A percentile compares a stretch with the other conserved stretches of the same genome.
phyloP scores from a whole-genome alignment of 108 stramenopile genomes.

The Cyclotella atomus region DNA sequence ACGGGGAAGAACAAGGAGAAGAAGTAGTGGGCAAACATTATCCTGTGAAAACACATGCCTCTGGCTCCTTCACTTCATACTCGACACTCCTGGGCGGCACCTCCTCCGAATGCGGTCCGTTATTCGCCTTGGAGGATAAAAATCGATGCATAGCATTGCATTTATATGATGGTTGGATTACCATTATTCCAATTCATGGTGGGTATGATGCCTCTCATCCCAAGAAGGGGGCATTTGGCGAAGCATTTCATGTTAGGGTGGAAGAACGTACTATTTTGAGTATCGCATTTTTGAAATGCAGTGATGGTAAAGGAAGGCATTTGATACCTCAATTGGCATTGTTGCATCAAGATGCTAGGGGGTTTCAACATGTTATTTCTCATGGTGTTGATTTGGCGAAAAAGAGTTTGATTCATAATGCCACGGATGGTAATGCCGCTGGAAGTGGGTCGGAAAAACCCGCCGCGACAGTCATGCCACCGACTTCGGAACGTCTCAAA shows the following conservation, averaged over 20 bases:
- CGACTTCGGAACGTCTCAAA: conserved; percentile 27
- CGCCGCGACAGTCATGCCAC: conserved; percentile 29
- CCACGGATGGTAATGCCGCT: conserved; percentile 5
- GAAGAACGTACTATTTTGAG: conserved; percentile 74
- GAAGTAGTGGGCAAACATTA: conserved; percentile 32
- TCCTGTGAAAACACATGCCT: conserved; percentile 55
- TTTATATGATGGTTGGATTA: conserved; percentile 74
- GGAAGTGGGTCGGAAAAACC: neutral
- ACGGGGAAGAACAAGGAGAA: too few species aligned
- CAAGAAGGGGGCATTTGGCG: conserved; percentile 44
- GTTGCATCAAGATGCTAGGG: conserved; percentile 78
- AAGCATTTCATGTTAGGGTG: conserved; percentile 74
- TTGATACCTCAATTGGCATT: conserved; percentile 72
- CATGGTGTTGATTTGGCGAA: conserved; percentile 60
- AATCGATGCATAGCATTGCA: conserved; percentile 76
- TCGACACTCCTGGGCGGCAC: conserved; percentile 42
- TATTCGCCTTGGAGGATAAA: conserved; percentile 69
- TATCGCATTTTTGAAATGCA: conserved; percentile 59
- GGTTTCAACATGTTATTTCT: conserved; percentile 70
- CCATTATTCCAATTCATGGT: conserved; percentile 64
- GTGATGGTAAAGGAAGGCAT: neutral
- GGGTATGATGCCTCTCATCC: conserved; percentile 43
- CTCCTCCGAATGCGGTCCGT: conserved; percentile 61
- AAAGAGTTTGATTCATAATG: conserved; percentile 49
- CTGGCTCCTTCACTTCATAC: conserved; percentile 55